Base-by-base conservation (phyloP, 2,329 filamentous ascomycete genomes). In the Dactylellina parvicollis region DNA sequence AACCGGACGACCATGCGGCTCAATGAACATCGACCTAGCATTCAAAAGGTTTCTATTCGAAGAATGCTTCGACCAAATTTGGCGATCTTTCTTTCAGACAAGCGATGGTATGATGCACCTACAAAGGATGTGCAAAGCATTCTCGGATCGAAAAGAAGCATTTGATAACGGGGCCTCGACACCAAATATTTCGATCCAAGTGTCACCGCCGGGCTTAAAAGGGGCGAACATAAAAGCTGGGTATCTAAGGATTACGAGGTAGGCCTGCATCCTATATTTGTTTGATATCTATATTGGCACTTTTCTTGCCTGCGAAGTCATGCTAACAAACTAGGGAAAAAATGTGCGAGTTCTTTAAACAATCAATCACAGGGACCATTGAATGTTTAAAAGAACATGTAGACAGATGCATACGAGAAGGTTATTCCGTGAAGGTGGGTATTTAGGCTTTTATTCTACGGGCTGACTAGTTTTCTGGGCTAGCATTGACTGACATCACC, bases 131-230 rank as follows among this genome's bases (percentile, higher is more conserved):
- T 71, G 66, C 14, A 71, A 59, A 14, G 4, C 30, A 16, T 71
- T 71, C 22, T 71, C 57, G 8, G 66, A 71, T 36, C 32, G 66
- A 20, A 71, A 71, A 36, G 66, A 71, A 24, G 57, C 66, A 36
- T 71, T 71, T 20, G 44, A 71, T 54, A 64, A 71, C 40, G 28
- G 26, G 24, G 30, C 44, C 12, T 64, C 66, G 4, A 59, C 66
- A 3, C 66, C 57, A 1, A 34, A 52, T 34, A 44, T 71, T 14
- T 52, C 42, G 4, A 64, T 71, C 28, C 66, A 64, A 36, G 57
- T 64, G 4, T 71, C 66, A 7, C 66, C 66, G 4, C 66, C 66
- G 2, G 44, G 26, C 18, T 30, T 71, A 14, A 24, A 24, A 2
- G 57, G 66, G 3, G 20, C 2, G 0, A 64, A 64, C 30, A 71